These are phyloP conservation scores for Aspergillus sp. DNA, from an alignment of 2,329 filamentous ascomycete genomes.

Conservation along the genomic window DNA sequence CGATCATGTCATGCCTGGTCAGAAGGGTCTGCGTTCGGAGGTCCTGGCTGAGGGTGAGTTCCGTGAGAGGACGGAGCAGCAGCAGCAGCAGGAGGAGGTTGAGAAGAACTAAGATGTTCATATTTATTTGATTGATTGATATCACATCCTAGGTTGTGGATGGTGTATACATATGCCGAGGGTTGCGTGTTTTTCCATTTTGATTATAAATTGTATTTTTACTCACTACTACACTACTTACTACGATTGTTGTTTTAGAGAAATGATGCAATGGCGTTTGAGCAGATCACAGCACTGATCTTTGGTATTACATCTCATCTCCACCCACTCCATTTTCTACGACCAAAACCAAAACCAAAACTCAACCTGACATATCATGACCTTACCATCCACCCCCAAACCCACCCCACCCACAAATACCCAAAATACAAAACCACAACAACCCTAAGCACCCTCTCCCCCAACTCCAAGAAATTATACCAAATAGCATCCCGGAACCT, in stretches of 20 bases:
- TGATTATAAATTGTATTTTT: conserved; percentile 29
- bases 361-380: too few relatives aligned
- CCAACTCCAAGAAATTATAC: too few relatives aligned
- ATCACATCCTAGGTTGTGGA: conserved; percentile 18
- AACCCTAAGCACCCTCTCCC: too few relatives aligned
- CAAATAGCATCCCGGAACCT: too few relatives aligned
- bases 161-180: conserved; percentile 4
- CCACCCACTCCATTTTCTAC: too few relatives aligned
- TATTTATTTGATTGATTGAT: not conserved
- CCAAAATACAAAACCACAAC: too few relatives aligned
- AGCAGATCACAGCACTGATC: conserved; percentile 14
- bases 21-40: conserved; percentile 27
- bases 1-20: conserved; percentile 39
- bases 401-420: too few relatives aligned
- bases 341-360: too few relatives aligned
- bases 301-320: too few relatives aligned
- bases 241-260: conserved; percentile 6
- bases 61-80: conserved; percentile 26
- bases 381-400: too few relatives aligned
- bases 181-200: conserved; percentile 7
- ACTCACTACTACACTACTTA: conserved; percentile 14
- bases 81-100: conserved; percentile 9
- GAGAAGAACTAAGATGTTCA: conserved; percentile 8
- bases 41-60: conserved; percentile 28
- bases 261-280: conserved; percentile 23